A percentile compares a stretch with the other conserved stretches of the same genome.
These are phyloP conservation scores for Cadophora gregata DNA, from an alignment of 2,329 filamentous ascomycete genomes.

Conservation along the genomic window DNA sequence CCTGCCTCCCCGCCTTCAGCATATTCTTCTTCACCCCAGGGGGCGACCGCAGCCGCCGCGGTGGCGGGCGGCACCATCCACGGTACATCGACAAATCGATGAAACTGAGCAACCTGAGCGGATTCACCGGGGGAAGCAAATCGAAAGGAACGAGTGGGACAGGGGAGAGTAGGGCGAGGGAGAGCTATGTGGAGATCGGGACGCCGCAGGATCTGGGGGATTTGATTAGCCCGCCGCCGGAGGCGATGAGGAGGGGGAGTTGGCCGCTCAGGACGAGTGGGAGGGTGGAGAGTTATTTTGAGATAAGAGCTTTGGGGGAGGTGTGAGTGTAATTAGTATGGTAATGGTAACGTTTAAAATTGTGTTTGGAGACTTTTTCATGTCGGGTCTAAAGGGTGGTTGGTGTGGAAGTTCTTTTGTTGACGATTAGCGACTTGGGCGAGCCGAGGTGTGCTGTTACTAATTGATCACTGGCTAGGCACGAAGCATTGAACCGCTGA, in stretches of 20 bases:
- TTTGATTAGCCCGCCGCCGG: not conserved
- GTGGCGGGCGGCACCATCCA: not conserved
- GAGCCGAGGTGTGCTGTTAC: too few species aligned
- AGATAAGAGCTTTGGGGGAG: too few species aligned
- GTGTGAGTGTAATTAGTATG: too few species aligned
- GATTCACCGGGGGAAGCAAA: not conserved
- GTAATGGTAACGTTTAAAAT: too few species aligned
- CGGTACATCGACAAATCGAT: not conserved
- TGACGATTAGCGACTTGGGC: too few species aligned
- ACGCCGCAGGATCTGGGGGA: not conserved
- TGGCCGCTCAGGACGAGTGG: not conserved
- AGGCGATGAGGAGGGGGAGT: not conserved
- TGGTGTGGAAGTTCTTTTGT: too few species aligned
- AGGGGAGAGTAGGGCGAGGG: not conserved
- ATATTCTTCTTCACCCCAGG: too few species aligned
- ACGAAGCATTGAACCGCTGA: too few species aligned
- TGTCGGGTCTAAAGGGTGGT: too few species aligned
- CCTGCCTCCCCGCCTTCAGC: constrained; percentile 4
- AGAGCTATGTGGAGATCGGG: not conserved
- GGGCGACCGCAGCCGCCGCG: too few species aligned
- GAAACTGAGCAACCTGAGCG: not conserved
- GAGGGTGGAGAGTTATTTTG: not conserved
- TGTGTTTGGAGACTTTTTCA: too few species aligned
- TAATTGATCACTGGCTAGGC: too few species aligned
- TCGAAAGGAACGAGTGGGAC: not conserved